Base-by-base conservation (phyloP, 2,329 filamentous ascomycete species). In the Pyrenochaeta sp. region DNA sequence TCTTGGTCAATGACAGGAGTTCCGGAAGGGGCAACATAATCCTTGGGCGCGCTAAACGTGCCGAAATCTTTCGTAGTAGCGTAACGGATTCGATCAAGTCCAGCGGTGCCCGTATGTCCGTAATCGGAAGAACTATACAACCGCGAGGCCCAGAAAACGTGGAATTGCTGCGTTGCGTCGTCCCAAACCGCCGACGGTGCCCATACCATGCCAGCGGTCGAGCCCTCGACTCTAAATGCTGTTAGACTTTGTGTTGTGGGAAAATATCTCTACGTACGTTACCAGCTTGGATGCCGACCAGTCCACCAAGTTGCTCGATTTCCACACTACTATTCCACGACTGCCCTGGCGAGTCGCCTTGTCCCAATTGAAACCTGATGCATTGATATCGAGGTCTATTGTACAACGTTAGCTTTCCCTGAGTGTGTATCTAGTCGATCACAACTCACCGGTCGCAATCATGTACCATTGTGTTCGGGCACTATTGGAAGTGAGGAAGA, bases 131-230 rank as follows among this genome's bases (percentile, higher is more conserved):
- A 52, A 37, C 50, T 54, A n/a, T 55, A 55, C 2, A 50, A 30
- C 2, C 46, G 58, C 22, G 50, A 55, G 19, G 37, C 44, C 50
- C 28, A 56, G 36, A 47, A 51, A n/a, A 50, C 50, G 32, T 52
- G 59, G 46, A 52, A 64, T 30, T 54, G 55, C 34, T 50, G 58
- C 28, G 28, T 55, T 13, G 42, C 45, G 12, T 54, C 45, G 22
- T 61, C 54, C 40, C 46, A 64, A 2, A 64, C 58, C 1, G 61
- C 58, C 19, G 53, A 55, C 0, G 61, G 58, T 10, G 61, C 58
- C 61, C 61, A 64, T 1, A 59, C 55, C 61, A 64, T 64, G 9
- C 61, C 61, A 1, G 58, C 58, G 4, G 55, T 59, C 1, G 53
- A 52, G 24, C 51, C 46, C 27, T 64, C 61, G 3, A 64, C 56